Evolutionary conservation across 306 rosid species (phyloP).

Genomic region (Cucurbita moschata): DNA sequence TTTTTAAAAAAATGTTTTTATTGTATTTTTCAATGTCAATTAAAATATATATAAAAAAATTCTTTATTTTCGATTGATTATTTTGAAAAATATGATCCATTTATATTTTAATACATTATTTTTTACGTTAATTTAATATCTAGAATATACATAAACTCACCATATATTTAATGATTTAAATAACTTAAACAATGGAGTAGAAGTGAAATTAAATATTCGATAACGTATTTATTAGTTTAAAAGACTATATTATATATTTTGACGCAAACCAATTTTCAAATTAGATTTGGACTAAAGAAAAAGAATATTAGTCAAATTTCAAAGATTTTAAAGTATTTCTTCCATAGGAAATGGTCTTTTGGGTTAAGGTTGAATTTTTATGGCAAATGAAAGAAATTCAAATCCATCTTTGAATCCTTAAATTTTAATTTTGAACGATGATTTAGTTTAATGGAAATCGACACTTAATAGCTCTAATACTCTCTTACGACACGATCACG

Average conservation of each 20-base stretch:
- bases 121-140: too few species aligned
- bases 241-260: background rate
- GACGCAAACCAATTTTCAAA: background rate
- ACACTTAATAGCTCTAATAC: too few species aligned
- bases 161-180: too few species aligned
- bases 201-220: background rate
- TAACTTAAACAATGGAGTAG: background rate
- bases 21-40: too few species aligned
- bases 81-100: background rate
- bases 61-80: too few species aligned
- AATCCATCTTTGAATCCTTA: background rate
- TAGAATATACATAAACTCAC: too few species aligned
- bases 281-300: background rate
- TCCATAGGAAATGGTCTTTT: background rate
- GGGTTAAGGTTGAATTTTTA: background rate
- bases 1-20: too few species aligned
- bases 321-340: background rate
- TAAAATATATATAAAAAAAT: too few species aligned
- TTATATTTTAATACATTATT: background rate
- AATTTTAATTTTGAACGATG: too few species aligned
- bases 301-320: background rate
- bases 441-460: too few species aligned
- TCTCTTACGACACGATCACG: too few species aligned
- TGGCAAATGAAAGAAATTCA: background rate
- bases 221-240: background rate